phyloP scores from a whole-genome alignment of 1,284 basidiomycete species.

The Nidula niveotomentosa region DNA sequence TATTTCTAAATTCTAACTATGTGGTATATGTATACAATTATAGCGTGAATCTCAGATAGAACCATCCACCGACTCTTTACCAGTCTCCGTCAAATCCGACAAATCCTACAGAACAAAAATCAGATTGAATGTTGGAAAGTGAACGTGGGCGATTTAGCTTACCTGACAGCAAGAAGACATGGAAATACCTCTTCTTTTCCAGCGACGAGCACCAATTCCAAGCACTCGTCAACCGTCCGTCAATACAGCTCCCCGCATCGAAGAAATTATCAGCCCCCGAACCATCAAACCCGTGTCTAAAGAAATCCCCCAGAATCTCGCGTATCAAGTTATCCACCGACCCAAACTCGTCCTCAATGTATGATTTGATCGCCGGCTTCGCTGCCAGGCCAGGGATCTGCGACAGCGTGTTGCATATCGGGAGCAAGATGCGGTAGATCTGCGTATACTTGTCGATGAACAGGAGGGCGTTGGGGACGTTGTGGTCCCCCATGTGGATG shows the following conservation, averaged over 20 bases:
- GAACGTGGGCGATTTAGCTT: conserved; percentile 19
- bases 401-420: conserved; percentile 75
- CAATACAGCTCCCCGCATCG: conserved; percentile 66
- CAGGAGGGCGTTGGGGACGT: conserved; percentile 83
- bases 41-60: neutral
- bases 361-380: conserved; percentile 69
- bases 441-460: conserved; percentile 89
- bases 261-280: conserved; percentile 82
- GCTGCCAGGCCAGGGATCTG: conserved; percentile 65
- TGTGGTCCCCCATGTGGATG: conserved; percentile 67
- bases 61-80: conserved; percentile 32
- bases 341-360: conserved; percentile 79
- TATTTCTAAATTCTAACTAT: no score
- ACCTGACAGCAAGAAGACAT: conserved; percentile 75
- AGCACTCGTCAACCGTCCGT: conserved; percentile 71
- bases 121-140: conserved; percentile 1
- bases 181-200: conserved; percentile 84
- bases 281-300: conserved; percentile 81
- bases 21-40: no score
- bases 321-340: conserved; percentile 62
- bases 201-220: conserved; percentile 85
- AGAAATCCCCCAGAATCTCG: conserved; percentile 79
- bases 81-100: conserved; percentile 84
- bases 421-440: conserved; percentile 82
- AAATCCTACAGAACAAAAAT: conserved; percentile 49